Percentiles rank a stretch among this genome's conserved stretches.
These are phyloP conservation scores for Aspergillus sp. DNA, from an alignment of 2,329 filamentous ascomycete genomes.

Conservation along the genomic window DNA sequence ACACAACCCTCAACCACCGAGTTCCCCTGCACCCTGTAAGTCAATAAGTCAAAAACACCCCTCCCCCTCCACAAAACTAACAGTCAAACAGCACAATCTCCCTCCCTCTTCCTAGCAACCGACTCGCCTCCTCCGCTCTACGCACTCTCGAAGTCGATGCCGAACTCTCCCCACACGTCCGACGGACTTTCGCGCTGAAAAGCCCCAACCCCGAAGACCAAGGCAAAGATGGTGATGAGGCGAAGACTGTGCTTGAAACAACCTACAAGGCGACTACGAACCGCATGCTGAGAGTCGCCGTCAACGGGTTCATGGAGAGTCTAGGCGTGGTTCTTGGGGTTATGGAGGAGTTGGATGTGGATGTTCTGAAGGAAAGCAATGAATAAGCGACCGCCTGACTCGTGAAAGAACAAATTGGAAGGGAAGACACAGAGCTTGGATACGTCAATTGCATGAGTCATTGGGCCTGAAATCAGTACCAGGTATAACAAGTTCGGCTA, in stretches of 20 bases:
- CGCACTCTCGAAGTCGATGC: constrained; percentile 78
- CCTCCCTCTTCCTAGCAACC: constrained; percentile 77
- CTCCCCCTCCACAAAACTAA: constrained; percentile 10
- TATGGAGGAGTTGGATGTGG: constrained; percentile 86
- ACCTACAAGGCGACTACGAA: constrained; percentile 88
- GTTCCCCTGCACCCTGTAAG: constrained; percentile 43
- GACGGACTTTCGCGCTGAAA: constrained; percentile 66
- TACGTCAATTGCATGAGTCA: background rate
- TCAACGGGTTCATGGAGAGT: constrained; percentile 95
- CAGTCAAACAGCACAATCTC: constrained; percentile 62
- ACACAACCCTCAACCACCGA: constrained; percentile 23
- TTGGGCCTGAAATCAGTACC: no score
- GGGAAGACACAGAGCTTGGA: background rate
- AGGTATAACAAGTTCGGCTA: background rate
- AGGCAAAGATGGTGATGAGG: constrained; percentile 24
- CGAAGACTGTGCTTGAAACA: constrained; percentile 62
- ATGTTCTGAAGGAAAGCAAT: constrained; percentile 61
- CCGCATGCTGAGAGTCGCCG: constrained; percentile 91
- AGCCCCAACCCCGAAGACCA: constrained; percentile 23
- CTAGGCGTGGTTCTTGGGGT: constrained; percentile 80
- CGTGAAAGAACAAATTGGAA: background rate
- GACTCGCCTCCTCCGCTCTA: constrained; percentile 74
- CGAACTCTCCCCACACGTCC: constrained; percentile 83
- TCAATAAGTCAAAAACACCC: constrained; percentile 21
- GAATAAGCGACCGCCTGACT: constrained; percentile 16